These are phyloP conservation scores for Anisodus tanguticus DNA, from an alignment of 257 asterid genomes.

Conservation along the genomic window DNA sequence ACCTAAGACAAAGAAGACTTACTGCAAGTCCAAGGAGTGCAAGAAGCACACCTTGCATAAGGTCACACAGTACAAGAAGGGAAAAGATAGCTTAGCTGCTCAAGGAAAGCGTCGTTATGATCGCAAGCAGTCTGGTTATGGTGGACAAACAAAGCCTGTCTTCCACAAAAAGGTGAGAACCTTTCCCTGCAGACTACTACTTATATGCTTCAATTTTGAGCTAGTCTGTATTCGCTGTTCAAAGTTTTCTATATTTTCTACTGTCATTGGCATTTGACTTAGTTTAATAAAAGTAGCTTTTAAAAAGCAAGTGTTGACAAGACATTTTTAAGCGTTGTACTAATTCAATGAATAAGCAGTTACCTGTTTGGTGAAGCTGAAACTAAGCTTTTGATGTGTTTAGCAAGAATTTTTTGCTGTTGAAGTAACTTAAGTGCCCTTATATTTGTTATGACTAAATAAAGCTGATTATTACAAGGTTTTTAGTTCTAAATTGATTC, in stretches of 20 bases:
- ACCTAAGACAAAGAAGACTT: conserved; percentile 22
- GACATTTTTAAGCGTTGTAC: neutral
- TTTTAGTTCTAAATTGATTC: neutral
- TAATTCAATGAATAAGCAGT: neutral
- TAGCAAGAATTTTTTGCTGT: neutral
- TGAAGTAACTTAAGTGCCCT: neutral
- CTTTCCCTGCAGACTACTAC: neutral
- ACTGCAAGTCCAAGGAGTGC: conserved; percentile 27
- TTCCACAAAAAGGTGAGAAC: conserved; percentile 24
- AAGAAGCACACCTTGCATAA: conserved; percentile 31
- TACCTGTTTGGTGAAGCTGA: neutral
- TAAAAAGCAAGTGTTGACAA: neutral
- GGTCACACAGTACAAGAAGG: conserved; percentile 29
- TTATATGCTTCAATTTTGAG: neutral
- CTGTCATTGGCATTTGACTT: too few relatives aligned
- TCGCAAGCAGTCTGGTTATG: conserved; percentile 27
- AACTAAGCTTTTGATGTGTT: neutral
- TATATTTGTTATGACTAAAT: neutral
- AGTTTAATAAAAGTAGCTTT: too few relatives aligned
- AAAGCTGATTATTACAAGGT: neutral
- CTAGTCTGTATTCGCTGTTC: neutral
- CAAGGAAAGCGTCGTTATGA: conserved; percentile 31
- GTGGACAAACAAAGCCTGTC: conserved; percentile 19
- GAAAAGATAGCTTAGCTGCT: conserved; percentile 28
- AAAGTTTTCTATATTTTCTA: neutral